phyloP scores from a whole-genome alignment of 805 yeast genomes.

The Lipomyces kockii region DNA sequence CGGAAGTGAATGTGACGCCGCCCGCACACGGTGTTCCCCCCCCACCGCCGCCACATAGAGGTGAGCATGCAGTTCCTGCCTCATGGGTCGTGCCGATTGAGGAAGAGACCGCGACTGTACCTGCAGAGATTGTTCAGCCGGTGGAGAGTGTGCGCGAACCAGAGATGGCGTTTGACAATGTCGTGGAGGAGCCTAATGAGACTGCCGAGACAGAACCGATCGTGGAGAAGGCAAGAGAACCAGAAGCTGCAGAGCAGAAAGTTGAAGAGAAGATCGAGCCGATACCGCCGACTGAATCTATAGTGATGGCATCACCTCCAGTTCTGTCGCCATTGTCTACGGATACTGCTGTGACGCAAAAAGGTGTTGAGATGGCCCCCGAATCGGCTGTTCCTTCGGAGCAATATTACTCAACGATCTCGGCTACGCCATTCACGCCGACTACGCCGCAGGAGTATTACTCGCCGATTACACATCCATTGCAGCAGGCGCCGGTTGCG shows the following conservation, averaged over 20 bases:
- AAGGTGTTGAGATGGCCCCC: not conserved
- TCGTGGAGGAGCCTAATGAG: not conserved
- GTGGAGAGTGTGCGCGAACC: not conserved
- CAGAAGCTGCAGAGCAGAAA: not conserved
- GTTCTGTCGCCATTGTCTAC: not conserved
- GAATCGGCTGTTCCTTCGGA: not conserved
- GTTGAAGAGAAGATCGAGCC: not conserved
- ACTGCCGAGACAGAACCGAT: constrained; percentile 3
- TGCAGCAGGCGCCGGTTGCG: not conserved
- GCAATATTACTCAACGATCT: not conserved
- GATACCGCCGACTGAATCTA: not conserved
- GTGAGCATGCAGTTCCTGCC: constrained; percentile 3
- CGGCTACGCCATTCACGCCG: not conserved
- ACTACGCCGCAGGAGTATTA: constrained; percentile 1
- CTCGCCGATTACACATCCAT: not conserved
- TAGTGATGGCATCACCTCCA: not conserved
- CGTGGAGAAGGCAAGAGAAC: not conserved
- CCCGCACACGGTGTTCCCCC: constrained; percentile 23
- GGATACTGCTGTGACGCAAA: not conserved
- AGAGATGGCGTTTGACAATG: not conserved
- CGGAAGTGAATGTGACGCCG: not conserved
- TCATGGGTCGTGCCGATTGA: not conserved
- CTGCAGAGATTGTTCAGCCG: not conserved
- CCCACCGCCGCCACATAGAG: constrained; percentile 29
- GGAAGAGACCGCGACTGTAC: constrained; percentile 9